Percentiles rank a stretch among this genome's conserved stretches.
Evolutionary conservation across 371 early-diverging fungal genomes (phyloP).

Genomic region (Rhizopus sp.): DNA sequence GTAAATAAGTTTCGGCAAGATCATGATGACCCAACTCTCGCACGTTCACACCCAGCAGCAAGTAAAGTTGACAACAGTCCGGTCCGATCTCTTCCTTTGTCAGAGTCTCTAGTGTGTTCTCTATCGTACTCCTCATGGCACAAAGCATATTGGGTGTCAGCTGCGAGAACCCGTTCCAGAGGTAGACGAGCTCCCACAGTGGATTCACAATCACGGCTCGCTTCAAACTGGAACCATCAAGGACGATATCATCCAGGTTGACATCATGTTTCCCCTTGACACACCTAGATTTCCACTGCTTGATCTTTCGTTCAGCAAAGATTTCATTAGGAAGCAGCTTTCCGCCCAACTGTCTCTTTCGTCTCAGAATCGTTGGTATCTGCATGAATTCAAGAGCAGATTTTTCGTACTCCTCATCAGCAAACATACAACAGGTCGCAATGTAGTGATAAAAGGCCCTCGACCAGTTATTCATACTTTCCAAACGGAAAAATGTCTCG

Average conservation of each 20-base stretch:
- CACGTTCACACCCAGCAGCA: slow-evolving; percentile 39
- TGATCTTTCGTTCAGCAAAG: slow-evolving; percentile 47
- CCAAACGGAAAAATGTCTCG: slow-evolving; percentile 49
- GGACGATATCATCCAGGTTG: slow-evolving; percentile 5
- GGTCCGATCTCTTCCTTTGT: slow-evolving; percentile 14
- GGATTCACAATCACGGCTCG: slow-evolving; percentile 42
- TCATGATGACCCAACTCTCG: slow-evolving; percentile 40
- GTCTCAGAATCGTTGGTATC: slow-evolving; percentile 37
- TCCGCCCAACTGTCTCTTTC: slow-evolving; percentile 36
- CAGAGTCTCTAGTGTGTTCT: slow-evolving; percentile 10
- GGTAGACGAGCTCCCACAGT: slow-evolving; percentile 50
- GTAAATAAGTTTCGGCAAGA: slow-evolving; percentile 32
- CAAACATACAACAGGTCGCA: slow-evolving; percentile 57
- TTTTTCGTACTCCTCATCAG: slow-evolving; percentile 52
- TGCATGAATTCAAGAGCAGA: slow-evolving; percentile 48
- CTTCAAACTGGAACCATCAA: slow-evolving; percentile 34
- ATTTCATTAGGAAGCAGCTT: slow-evolving; percentile 46
- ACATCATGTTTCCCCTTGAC: background rate
- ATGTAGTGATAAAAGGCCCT: slow-evolving; percentile 56
- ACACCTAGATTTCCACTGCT: slow-evolving; percentile 34
- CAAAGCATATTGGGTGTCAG: slow-evolving; percentile 26
- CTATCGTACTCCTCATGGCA: slow-evolving; percentile 30
- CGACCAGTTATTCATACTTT: slow-evolving; percentile 56
- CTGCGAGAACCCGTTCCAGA: slow-evolving; percentile 53
- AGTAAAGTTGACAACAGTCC: slow-evolving; percentile 31